These are phyloP conservation scores for Naumovozyma baii DNA, from an alignment of 805 yeast species.

Conservation along the genomic window DNA sequence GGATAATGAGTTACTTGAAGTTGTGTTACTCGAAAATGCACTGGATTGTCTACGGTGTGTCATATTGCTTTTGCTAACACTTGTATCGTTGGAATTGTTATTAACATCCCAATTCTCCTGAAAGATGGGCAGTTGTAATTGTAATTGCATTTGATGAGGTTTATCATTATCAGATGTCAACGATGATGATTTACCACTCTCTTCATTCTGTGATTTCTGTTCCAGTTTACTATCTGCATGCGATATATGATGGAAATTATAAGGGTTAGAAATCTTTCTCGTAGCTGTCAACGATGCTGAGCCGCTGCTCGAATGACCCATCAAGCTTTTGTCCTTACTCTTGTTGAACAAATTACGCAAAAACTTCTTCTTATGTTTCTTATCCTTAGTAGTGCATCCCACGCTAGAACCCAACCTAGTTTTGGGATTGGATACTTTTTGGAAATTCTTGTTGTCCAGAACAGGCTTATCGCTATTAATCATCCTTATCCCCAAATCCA, in stretches of 20 bases:
- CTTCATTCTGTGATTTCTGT: not conserved
- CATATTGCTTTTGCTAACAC: too few species aligned
- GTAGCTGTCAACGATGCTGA: not conserved
- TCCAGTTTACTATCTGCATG: constrained; percentile 28
- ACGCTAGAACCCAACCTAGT: not conserved
- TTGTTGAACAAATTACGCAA: not conserved
- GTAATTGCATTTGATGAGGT: not conserved
- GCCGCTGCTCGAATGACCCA: not conserved
- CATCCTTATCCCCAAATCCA: constrained; percentile 25
- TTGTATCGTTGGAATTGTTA: not conserved
- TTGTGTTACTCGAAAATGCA: not conserved
- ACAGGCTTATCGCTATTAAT: constrained; percentile 31
- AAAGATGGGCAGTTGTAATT: not conserved
- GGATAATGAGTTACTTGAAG: constrained; percentile 1
- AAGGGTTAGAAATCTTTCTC: constrained; percentile 30
- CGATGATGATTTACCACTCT: not conserved
- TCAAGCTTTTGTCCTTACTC: constrained; percentile 3
- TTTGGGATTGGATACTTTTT: not conserved
- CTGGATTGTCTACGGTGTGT: too few species aligned
- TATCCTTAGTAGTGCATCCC: not conserved
- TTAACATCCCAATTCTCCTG: not conserved
- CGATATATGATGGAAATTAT: constrained; percentile 33
- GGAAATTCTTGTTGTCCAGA: constrained; percentile 21
- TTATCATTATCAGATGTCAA: not conserved
- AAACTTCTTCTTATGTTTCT: not conserved